Evolutionary conservation across 2,329 filamentous ascomycete species (phyloP).

Genomic region (Huntiella bhutanensis): DNA sequence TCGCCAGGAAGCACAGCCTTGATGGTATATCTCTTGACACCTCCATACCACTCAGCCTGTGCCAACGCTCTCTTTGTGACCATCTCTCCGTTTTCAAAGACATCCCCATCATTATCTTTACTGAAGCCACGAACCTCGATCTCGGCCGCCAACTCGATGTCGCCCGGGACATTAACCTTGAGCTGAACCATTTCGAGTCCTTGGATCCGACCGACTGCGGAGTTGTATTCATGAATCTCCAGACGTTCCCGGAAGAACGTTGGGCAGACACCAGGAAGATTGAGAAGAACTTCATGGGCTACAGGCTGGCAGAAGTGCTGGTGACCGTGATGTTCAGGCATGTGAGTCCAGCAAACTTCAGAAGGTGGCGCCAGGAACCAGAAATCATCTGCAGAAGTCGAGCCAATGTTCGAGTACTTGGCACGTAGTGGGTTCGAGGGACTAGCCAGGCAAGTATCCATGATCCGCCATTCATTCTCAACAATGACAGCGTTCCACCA

Average conservation of each 20-base stretch:
- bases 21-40: conserved; percentile 77
- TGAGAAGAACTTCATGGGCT: conserved; percentile 66
- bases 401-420: conserved; percentile 55
- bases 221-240: conserved; percentile 78
- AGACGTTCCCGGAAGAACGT: conserved; percentile 70
- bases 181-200: conserved; percentile 86
- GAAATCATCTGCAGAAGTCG: conserved; percentile 60
- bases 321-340: conserved; percentile 69
- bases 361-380: conserved; percentile 84
- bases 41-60: conserved; percentile 79
- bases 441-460: conserved; percentile 82
- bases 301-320: conserved; percentile 87
- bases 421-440: conserved; percentile 71
- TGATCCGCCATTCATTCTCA: conserved; percentile 88
- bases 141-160: conserved; percentile 83
- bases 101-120: conserved; percentile 71
- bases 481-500: conserved; percentile 95
- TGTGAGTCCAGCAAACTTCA: conserved; percentile 89
- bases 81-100: conserved; percentile 79
- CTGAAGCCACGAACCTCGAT: conserved; percentile 70
- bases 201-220: conserved; percentile 66
- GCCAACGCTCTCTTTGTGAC: conserved; percentile 72
- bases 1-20: conserved; percentile 85
- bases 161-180: conserved; percentile 68
- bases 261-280: conserved; percentile 70